Evolutionary conservation across 2,329 filamentous ascomycete genomes (phyloP), one percentile per base, ranked within the genome.

Genomic region (Fusarium bactridioides): DNA sequence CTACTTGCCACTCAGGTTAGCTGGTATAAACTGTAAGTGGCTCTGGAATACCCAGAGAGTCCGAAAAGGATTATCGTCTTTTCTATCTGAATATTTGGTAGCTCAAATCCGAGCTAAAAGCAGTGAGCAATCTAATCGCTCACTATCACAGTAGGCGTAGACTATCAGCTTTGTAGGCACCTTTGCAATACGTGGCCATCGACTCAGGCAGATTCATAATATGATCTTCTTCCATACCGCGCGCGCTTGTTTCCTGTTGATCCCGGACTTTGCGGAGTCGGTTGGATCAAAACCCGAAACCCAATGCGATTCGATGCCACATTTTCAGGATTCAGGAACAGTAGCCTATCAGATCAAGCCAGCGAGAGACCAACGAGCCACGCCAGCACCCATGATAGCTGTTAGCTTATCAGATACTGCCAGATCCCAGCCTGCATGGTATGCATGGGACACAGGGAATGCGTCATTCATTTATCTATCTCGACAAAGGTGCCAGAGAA

Each of bases 361-460:
- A 69, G 38, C 50, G 25, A 41, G 44, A 57, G 35, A 40, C 56
- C 48, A 68, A 68, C 27, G 25, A 71, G 56, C 48, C 57, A 71
- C 41, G 55, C 70, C 63, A 63, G 67, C 69, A 43, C 35, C 67
- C 67, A 67, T 57, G 53, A 40, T 38, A 53, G 58, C 58, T 68
- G 48, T 33, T 68, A 73, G 70, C 70, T 73, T 73, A 73, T 68
- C 70, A 68, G 62, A 64, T 70, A 73, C 45, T 69, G 44, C 58
- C 40, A 69, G 70, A 72, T 74, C 67, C 69, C 61, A 69, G 59
- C 62, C 47, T 65, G 59, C 56, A 74, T 70, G 48, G 38, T 27
- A 57, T 69, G 65, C 54, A 50, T 47, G 43, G 38, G 58, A 44
- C 23, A 16, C 45, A 62, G 31, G 43, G 48, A 59, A 60, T 74